A percentile compares a stretch with the other conserved stretches of the same genome.
Evolutionary conservation across 164 flowering plant genomes (phyloP).

Genomic region (Protea cynaroides): DNA sequence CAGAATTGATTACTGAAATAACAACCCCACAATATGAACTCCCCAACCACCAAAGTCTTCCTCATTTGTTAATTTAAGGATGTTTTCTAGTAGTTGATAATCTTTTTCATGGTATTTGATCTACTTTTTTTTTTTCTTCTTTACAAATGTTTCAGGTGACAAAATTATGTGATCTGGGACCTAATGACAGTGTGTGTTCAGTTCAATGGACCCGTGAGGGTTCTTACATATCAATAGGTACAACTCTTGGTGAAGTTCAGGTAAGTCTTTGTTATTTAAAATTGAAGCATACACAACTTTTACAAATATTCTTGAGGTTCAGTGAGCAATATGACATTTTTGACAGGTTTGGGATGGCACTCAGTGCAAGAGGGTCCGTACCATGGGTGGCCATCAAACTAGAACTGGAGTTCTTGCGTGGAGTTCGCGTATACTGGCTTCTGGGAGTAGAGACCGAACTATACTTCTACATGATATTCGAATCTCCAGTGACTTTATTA

Average conservation of each 20-base stretch:
- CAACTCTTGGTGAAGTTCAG: slow-evolving; percentile 91
- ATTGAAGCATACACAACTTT: neutral
- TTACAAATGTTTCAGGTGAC: slow-evolving; percentile 54
- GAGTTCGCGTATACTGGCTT: slow-evolving; percentile 81
- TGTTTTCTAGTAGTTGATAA: neutral
- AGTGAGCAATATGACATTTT: neutral
- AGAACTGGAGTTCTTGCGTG: slow-evolving; percentile 94
- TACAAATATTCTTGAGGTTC: neutral
- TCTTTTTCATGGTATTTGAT: neutral
- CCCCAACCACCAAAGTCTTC: neutral
- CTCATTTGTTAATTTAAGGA: neutral
- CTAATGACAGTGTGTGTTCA: slow-evolving; percentile 73
- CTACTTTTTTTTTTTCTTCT: neutral
- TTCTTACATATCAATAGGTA: slow-evolving; percentile 88
- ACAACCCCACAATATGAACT: neutral
- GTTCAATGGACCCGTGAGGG: slow-evolving; percentile 98
- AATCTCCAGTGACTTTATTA: slow-evolving; percentile 59
- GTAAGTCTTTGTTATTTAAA: slow-evolving; percentile 24
- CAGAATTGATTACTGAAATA: too few relatives aligned
- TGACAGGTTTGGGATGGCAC: slow-evolving; percentile 88
- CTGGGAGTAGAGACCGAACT: slow-evolving; percentile 94
- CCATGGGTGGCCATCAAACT: slow-evolving; percentile 93
- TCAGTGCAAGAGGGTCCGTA: slow-evolving; percentile 79
- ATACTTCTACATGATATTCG: slow-evolving; percentile 96
- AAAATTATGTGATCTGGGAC: slow-evolving; percentile 91